A percentile compares a stretch with the other conserved stretches of the same genome.
Evolutionary conservation across 306 rosid species (phyloP).

Genomic region (Rubus parviflorus): DNA sequence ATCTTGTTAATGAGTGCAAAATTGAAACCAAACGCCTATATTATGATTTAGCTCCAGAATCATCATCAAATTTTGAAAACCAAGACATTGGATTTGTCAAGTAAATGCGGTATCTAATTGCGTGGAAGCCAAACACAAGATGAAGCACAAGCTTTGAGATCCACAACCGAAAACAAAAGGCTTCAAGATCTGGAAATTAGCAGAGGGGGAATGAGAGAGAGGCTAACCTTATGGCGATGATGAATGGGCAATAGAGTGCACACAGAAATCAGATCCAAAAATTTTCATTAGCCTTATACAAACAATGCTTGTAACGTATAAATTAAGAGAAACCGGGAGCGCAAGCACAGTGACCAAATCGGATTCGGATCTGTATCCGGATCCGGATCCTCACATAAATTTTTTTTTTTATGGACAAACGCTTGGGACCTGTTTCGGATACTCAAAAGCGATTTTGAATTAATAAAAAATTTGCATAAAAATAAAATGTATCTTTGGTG

Average conservation of each 20-base stretch:
- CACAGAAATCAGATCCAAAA: slow-evolving; percentile 6
- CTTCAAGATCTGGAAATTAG: background rate
- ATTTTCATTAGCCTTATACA: too few species aligned
- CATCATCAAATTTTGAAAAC: background rate
- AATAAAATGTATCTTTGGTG: too few species aligned
- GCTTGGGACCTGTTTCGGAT: too few species aligned
- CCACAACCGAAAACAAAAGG: background rate
- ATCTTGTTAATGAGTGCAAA: background rate
- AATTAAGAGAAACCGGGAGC: too few species aligned
- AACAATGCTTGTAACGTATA: too few species aligned
- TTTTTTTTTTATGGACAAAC: too few species aligned
- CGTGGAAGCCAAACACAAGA: background rate
- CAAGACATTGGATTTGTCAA: background rate
- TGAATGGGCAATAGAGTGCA: background rate
- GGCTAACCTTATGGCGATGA: background rate
- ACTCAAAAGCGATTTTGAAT: too few species aligned
- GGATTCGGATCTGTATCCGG: too few species aligned
- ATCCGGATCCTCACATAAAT: too few species aligned
- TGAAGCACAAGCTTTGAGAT: background rate
- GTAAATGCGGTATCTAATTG: background rate
- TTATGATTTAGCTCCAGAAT: background rate
- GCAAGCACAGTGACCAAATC: too few species aligned
- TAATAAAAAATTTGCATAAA: too few species aligned
- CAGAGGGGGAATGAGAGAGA: background rate
- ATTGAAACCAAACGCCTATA: background rate